Conservation (phyloP, 2,329 filamentous ascomycete genomes). For the Westerdykella aurantiaca region DNA sequence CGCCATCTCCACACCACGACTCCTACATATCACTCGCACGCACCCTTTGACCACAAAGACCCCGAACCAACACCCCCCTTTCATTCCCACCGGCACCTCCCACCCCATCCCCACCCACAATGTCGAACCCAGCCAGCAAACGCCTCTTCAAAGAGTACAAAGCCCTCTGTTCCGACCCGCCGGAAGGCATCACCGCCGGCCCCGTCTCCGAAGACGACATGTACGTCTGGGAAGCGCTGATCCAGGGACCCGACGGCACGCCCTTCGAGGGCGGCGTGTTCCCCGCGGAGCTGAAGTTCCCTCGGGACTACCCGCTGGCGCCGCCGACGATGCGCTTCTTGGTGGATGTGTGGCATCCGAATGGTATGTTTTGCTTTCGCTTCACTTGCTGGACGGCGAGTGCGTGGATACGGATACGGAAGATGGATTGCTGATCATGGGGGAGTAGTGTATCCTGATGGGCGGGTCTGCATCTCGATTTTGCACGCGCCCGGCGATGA, state of each 20-base stretch:
- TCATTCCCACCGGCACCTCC: slow-evolving; percentile 41
- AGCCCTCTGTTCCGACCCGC: slow-evolving; percentile 84
- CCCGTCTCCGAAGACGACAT: slow-evolving; percentile 92
- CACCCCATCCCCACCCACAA: background rate
- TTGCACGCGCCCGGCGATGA: slow-evolving; percentile 93
- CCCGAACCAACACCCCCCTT: background rate
- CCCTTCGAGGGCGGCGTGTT: slow-evolving; percentile 96
- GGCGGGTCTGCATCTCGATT: slow-evolving; percentile 93
- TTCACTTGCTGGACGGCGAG: background rate
- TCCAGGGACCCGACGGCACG: slow-evolving; percentile 90
- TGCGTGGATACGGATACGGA: background rate
- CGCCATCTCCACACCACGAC: no score
- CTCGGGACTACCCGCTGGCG: slow-evolving; percentile 75
- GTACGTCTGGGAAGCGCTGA: slow-evolving; percentile 92
- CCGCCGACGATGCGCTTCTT: slow-evolving; percentile 88
- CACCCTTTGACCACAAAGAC: no score
- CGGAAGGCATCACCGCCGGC: slow-evolving; percentile 95
- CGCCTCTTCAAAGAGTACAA: slow-evolving; percentile 97
- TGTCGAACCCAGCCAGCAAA: slow-evolving; percentile 46
- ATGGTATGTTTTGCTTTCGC: slow-evolving; percentile 61
- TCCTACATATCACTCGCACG: no score
- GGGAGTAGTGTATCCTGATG: slow-evolving; percentile 65
- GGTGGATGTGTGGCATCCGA: slow-evolving; percentile 84
- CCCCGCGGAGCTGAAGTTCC: slow-evolving; percentile 77
- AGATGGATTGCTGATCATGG: background rate